phyloP scores from a whole-genome alignment of 192 early-diverging fungal species.

The Coemansia sp. region DNA sequence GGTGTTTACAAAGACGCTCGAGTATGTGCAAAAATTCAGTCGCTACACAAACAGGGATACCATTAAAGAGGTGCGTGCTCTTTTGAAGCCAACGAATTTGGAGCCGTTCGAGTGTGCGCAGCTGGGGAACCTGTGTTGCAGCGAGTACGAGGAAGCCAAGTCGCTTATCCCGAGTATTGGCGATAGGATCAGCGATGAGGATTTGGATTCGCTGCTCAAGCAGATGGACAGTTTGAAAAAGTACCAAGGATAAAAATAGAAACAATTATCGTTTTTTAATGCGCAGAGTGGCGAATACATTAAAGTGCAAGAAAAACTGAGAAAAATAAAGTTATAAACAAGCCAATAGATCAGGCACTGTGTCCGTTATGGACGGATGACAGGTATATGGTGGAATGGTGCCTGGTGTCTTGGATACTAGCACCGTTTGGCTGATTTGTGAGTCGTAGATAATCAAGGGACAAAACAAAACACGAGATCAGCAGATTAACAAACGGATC shows the following conservation, averaged over 20 bases:
- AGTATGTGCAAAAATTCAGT: conserved; percentile 83
- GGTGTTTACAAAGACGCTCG: conserved; percentile 79
- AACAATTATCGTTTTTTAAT: neutral
- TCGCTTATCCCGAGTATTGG: conserved; percentile 85
- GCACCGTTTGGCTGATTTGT: no score
- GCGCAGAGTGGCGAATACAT: no score
- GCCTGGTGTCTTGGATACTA: no score
- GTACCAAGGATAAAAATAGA: conserved; percentile 56
- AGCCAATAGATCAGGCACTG: no score
- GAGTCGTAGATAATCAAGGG: no score
- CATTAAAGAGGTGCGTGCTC: conserved; percentile 73
- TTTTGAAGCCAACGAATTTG: conserved; percentile 47
- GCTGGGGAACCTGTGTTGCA: conserved; percentile 88
- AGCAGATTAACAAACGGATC: no score
- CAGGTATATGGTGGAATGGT: no score
- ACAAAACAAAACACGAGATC: no score
- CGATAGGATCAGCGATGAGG: conserved; percentile 72
- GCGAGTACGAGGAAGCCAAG: conserved; percentile 88
- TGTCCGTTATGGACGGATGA: no score
- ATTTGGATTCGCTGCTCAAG: conserved; percentile 74
- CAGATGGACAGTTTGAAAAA: conserved; percentile 83
- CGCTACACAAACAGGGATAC: conserved; percentile 84
- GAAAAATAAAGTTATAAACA: no score
- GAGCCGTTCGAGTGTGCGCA: conserved; percentile 87
- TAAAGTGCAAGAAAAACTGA: no score